A percentile compares a stretch with the other conserved stretches of the same genome.
These are phyloP conservation scores for Auricularia auricula-judae DNA, from an alignment of 768 basidiomycete genomes.

Conservation along the genomic window DNA sequence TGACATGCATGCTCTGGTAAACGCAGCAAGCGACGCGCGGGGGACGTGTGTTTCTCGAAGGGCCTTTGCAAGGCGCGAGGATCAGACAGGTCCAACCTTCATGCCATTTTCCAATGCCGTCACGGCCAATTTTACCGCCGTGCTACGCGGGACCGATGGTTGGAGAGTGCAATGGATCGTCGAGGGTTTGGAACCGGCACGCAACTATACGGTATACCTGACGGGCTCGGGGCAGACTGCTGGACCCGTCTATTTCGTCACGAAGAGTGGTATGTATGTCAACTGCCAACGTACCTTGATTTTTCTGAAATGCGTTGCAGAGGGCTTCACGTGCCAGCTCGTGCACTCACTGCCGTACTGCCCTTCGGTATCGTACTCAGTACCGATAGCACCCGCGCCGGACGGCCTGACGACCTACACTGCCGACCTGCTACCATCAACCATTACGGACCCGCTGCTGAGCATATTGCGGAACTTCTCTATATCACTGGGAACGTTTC, in stretches of 20 bases:
- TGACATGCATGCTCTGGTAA: not conserved
- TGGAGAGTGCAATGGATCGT: constrained; percentile 64
- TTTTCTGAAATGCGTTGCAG: constrained; percentile 20
- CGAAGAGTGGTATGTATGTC: constrained; percentile 52
- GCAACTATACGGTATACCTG: constrained; percentile 69
- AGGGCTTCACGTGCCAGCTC: constrained; percentile 57
- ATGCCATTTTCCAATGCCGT: constrained; percentile 11
- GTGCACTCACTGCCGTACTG: constrained; percentile 66
- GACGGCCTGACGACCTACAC: constrained; percentile 33
- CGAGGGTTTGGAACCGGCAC: constrained; percentile 43
- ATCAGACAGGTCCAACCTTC: not conserved
- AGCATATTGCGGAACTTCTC: constrained; percentile 65
- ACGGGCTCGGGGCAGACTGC: constrained; percentile 45
- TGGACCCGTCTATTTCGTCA: constrained; percentile 59
- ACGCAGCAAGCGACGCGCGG: not conserved
- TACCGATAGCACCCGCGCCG: constrained; percentile 48
- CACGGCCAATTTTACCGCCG: constrained; percentile 31
- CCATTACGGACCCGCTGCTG: constrained; percentile 40
- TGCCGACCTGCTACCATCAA: constrained; percentile 36
- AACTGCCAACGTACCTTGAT: not conserved
- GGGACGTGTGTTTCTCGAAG: not conserved
- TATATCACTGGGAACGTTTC: constrained; percentile 53
- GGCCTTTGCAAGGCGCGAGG: not conserved
- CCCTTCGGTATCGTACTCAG: constrained; percentile 55
- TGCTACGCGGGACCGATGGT: constrained; percentile 46